phyloP scores from a whole-genome alignment of 2,329 filamentous ascomycete species.

The Fusarium torulosum region DNA sequence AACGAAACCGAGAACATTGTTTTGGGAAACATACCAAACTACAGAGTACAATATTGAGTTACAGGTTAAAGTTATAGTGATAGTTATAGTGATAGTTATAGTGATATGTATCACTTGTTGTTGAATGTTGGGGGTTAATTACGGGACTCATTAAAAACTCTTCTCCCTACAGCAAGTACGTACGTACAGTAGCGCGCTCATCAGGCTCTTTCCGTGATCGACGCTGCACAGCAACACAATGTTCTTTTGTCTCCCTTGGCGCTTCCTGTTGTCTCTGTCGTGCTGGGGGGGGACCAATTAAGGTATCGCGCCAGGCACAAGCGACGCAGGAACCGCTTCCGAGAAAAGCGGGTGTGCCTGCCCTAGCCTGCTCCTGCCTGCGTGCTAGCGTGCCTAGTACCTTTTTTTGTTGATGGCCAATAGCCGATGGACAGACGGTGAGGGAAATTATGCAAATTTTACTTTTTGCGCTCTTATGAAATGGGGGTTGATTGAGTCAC shows the following conservation, averaged over 20 bases:
- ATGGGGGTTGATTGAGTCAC: conserved; percentile 12
- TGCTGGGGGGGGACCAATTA: conserved; percentile 15
- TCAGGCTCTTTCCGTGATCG: conserved; percentile 9
- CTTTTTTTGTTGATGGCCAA: conserved; percentile 7
- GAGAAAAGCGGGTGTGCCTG: conserved; percentile 35
- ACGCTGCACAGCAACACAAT: conserved; percentile 1
- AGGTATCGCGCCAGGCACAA: conserved; percentile 44
- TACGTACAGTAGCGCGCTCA: conserved; percentile 28
- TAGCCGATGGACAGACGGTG: conserved; percentile 9
- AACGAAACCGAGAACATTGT: neutral
- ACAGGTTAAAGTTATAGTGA: no score
- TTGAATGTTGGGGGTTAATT: conserved; percentile 14
- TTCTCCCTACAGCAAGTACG: conserved; percentile 27
- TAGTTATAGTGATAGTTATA: no score
- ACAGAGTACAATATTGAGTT: no score
- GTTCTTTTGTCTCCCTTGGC: conserved; percentile 16
- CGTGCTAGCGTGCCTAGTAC: conserved; percentile 6
- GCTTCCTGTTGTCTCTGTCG: conserved; percentile 1
- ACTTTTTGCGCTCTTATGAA: conserved; percentile 34
- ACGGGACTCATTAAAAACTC: conserved; percentile 32
- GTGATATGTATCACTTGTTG: no score
- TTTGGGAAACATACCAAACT: no score
- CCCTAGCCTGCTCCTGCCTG: no score
- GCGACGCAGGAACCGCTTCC: conserved; percentile 44
- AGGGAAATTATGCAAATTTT: conserved; percentile 52